These are phyloP conservation scores for Verruconis gallopava DNA, from an alignment of 2,329 filamentous ascomycete genomes.

Conservation along the genomic window DNA sequence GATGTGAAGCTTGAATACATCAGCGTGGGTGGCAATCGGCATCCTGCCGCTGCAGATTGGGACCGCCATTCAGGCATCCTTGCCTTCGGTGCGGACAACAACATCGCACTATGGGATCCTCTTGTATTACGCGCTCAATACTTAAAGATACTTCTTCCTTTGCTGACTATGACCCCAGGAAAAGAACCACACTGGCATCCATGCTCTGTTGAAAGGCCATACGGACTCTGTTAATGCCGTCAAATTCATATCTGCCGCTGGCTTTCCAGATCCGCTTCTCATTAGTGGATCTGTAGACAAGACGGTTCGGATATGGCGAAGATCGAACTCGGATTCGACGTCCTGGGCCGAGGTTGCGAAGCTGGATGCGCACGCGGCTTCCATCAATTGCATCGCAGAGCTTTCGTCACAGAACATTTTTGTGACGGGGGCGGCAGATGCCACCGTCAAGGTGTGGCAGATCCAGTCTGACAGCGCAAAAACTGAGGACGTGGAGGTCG, in stretches of 20 bases:
- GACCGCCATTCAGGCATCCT: slow-evolving; percentile 53
- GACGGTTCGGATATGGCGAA: slow-evolving; percentile 51
- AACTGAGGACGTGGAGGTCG: slow-evolving; percentile 20
- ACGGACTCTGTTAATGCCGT: slow-evolving; percentile 70
- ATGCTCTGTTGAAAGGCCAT: slow-evolving; percentile 59
- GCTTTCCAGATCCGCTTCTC: slow-evolving; percentile 42
- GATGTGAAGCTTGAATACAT: slow-evolving; percentile 37
- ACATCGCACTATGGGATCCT: slow-evolving; percentile 80
- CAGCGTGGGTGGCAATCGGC: slow-evolving; percentile 76
- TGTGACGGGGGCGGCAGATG: slow-evolving; percentile 50
- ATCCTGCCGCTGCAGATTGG: slow-evolving; percentile 87
- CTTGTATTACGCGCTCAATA: slow-evolving; percentile 41
- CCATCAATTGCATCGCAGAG: slow-evolving; percentile 53
- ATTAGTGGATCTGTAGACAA: slow-evolving; percentile 75
- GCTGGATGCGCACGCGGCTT: slow-evolving; percentile 53
- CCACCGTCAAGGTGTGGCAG: slow-evolving; percentile 54
- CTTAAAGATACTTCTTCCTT: background rate
- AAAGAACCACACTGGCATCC: slow-evolving; percentile 43
- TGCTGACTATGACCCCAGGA: slow-evolving; percentile 23
- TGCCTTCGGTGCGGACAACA: slow-evolving; percentile 80
- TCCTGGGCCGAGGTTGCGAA: slow-evolving; percentile 34
- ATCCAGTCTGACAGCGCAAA: slow-evolving; percentile 29
- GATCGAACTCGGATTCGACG: background rate
- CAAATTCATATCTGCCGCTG: slow-evolving; percentile 52
- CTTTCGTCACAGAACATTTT: slow-evolving; percentile 35